Conservation (phyloP, 495 filamentous ascomycete genomes). For the Penicillium fimorum region DNA sequence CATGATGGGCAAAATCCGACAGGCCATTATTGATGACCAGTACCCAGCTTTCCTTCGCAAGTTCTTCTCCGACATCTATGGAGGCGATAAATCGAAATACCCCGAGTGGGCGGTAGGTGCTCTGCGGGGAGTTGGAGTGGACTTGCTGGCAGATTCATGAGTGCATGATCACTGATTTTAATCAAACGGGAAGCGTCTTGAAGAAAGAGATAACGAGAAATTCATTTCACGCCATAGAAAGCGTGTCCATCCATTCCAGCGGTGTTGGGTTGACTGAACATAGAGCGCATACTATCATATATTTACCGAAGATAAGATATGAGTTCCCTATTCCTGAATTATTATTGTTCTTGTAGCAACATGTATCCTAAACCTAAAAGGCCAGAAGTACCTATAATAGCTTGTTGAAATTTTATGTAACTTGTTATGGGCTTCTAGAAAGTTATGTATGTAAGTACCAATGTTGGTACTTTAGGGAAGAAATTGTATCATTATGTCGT, state of each 20-base stretch:
- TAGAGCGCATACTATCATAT: background rate
- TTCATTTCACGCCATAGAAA: background rate
- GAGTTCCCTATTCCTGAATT: background rate
- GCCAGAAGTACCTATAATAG: background rate
- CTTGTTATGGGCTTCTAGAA: background rate
- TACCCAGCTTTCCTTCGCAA: conserved; percentile 75
- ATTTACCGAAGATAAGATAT: background rate
- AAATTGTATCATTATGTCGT: background rate
- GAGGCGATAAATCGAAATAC: conserved; percentile 62
- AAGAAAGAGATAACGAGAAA: background rate
- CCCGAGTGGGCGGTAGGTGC: conserved; percentile 85
- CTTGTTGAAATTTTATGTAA: background rate
- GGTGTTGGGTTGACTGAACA: background rate
- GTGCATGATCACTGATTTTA: background rate
- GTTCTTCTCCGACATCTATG: conserved; percentile 74
- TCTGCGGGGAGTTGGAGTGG: conserved; percentile 78
- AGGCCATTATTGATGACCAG: conserved; percentile 77
- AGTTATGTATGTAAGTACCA: background rate
- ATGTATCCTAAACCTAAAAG: background rate
- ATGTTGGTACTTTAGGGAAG: background rate
- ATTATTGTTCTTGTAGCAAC: background rate
- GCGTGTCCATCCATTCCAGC: background rate
- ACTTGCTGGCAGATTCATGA: conserved; percentile 57
- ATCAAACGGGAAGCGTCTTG: background rate
- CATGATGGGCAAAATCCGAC: conserved; percentile 71